Evolutionary conservation across 176 grass and related monocot genomes (phyloP).

Genomic region (Aegilops umbellulata): DNA sequence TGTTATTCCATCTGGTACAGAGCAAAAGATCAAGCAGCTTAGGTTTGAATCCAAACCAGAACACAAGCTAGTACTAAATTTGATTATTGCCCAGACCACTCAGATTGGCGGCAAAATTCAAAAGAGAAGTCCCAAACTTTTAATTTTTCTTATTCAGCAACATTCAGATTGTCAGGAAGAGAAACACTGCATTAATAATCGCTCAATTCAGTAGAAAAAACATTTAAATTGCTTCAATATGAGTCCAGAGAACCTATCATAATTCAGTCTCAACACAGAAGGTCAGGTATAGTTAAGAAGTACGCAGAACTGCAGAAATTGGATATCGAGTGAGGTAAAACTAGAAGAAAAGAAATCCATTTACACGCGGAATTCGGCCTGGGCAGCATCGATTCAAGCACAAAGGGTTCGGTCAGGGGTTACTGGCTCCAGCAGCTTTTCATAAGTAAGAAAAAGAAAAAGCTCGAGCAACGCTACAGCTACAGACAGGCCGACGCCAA

Average conservation of each 20-base stretch:
- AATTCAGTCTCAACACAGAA: background rate
- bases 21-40: background rate
- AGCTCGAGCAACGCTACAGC: too few relatives aligned
- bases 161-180: background rate
- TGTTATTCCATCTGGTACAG: background rate
- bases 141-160: background rate
- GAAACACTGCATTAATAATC: background rate
- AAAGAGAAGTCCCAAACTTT: background rate
- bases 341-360: too few relatives aligned
- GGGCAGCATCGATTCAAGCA: too few relatives aligned
- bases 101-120: background rate
- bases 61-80: background rate
- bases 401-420: too few relatives aligned
- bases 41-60: background rate
- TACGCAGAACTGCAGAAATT: background rate
- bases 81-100: background rate
- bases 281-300: background rate
- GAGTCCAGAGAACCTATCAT: background rate
- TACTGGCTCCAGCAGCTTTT: too few relatives aligned
- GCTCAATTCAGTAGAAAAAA: too few relatives aligned
- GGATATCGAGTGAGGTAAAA: background rate
- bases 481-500: too few relatives aligned
- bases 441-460: too few relatives aligned
- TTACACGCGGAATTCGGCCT: too few relatives aligned
- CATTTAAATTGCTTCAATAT: background rate